Conservation (phyloP, 2,329 filamentous ascomycete species). For the Beauveria bassiana region DNA sequence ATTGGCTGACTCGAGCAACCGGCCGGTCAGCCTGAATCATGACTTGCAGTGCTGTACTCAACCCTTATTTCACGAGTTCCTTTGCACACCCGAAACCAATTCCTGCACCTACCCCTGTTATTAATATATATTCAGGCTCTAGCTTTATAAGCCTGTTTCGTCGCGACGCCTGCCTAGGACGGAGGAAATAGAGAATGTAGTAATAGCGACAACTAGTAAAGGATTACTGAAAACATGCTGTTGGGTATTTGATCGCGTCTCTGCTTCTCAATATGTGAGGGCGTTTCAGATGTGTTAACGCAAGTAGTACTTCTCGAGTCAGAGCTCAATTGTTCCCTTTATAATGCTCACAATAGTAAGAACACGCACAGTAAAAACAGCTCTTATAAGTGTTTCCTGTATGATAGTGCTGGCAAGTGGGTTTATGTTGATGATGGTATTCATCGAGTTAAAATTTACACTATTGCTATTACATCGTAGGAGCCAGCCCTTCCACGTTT, state of each 20-base stretch:
- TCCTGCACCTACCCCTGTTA: neutral
- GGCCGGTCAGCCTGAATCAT: too few species aligned
- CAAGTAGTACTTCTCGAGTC: too few species aligned
- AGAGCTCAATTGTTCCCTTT: too few species aligned
- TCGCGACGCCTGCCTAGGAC: neutral
- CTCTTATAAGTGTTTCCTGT: too few species aligned
- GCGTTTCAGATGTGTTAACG: neutral
- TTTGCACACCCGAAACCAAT: neutral
- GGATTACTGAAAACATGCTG: too few species aligned
- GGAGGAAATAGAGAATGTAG: neutral
- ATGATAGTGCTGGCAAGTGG: too few species aligned
- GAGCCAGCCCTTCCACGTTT: neutral
- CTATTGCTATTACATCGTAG: neutral
- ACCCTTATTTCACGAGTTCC: neutral
- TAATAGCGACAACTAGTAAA: conserved; percentile 21
- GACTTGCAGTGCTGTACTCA: neutral
- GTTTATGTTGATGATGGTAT: too few species aligned
- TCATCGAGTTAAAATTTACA: neutral
- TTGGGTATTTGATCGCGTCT: too few species aligned
- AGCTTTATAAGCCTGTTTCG: neutral
- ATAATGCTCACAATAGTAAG: too few species aligned
- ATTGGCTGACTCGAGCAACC: too few species aligned
- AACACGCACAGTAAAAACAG: too few species aligned
- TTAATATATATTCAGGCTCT: neutral
- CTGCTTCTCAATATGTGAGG: neutral